These are phyloP conservation scores for Ensete ventricosum DNA, from an alignment of 176 grass and related monocot species.

Conservation along the genomic window DNA sequence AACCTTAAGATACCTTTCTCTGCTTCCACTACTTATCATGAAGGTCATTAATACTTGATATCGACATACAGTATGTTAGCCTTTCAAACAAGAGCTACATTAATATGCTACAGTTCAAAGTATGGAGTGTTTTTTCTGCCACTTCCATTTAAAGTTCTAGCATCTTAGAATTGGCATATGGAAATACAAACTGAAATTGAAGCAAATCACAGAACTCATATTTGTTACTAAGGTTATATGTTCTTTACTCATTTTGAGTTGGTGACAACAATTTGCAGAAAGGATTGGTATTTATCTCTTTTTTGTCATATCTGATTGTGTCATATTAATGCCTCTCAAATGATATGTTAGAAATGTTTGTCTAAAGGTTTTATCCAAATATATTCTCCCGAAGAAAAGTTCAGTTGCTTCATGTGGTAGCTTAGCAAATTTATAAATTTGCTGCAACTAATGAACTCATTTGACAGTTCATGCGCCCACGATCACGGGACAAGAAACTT, in stretches of 20 bases:
- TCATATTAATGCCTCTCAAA: background rate
- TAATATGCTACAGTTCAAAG: background rate
- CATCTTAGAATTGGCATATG: too few relatives aligned
- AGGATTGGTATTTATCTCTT: background rate
- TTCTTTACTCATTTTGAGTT: background rate
- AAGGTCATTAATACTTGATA: background rate
- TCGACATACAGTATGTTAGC: background rate
- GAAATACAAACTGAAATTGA: too few relatives aligned
- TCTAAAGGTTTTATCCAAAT: background rate
- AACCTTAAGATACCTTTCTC: too few relatives aligned
- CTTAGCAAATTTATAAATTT: background rate
- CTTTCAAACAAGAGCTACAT: background rate
- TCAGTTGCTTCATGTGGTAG: background rate
- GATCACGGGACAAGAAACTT: slow-evolving; percentile 52
- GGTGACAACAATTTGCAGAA: background rate
- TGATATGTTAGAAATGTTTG: background rate
- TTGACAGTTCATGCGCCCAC: slow-evolving; percentile 62
- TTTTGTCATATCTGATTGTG: background rate
- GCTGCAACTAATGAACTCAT: background rate
- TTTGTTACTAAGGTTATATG: background rate
- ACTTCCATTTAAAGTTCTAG: too few relatives aligned
- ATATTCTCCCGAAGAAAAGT: background rate
- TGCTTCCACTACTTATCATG: too few relatives aligned
- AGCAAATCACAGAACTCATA: too few relatives aligned
- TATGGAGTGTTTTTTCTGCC: too few relatives aligned